Percentiles rank a stretch among this genome's conserved stretches.
These are phyloP conservation scores for Nyctanthes arbortristis DNA, from an alignment of 257 asterid species.

Conservation along the genomic window DNA sequence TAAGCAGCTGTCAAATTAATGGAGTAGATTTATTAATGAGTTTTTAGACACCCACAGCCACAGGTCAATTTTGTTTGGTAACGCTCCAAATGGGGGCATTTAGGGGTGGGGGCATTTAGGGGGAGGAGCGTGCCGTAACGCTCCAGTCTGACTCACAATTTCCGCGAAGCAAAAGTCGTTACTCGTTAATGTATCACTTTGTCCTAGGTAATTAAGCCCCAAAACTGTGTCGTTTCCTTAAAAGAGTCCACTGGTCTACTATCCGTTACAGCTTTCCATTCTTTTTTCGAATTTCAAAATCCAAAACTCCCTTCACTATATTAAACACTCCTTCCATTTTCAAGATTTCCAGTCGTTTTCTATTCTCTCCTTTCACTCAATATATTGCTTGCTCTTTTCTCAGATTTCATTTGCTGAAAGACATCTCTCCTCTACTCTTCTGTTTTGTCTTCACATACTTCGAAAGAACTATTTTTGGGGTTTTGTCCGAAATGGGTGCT, in stretches of 20 bases:
- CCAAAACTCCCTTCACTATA: slow-evolving; percentile 18
- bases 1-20: too few species aligned
- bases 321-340: neutral
- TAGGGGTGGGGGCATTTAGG: neutral
- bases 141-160: slow-evolving; percentile 13
- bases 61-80: too few species aligned
- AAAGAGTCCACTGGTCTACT: slow-evolving; percentile 12
- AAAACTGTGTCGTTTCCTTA: slow-evolving; percentile 2
- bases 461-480: neutral
- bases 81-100: neutral
- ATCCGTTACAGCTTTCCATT: slow-evolving; percentile 37
- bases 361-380: neutral
- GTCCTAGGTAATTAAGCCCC: neutral
- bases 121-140: slow-evolving; percentile 13
- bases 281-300: slow-evolving; percentile 34
- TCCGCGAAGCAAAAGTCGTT: neutral
- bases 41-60: too few species aligned
- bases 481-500: slow-evolving; percentile 39
- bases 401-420: slow-evolving; percentile 4
- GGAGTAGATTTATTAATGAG: too few species aligned
- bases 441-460: neutral
- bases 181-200: slow-evolving; percentile 20
- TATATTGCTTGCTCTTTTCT: neutral
- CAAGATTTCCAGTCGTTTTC: neutral
- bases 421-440: slow-evolving; percentile 14